Conservation (phyloP, 2,329 filamentous ascomycete genomes). For the Fusarium sp. region DNA sequence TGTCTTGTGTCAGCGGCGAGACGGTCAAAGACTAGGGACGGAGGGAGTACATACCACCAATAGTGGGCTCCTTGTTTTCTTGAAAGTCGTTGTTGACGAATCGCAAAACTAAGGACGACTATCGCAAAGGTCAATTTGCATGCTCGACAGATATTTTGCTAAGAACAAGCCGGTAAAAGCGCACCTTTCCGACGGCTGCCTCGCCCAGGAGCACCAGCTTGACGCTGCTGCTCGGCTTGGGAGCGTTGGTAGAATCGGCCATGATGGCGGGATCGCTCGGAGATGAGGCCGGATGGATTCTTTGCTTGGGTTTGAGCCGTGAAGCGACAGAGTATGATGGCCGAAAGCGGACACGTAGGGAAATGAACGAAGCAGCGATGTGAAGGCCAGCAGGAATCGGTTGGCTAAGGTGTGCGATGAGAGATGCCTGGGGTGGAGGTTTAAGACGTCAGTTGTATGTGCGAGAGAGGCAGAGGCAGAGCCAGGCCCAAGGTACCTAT, state of each 20-base stretch:
- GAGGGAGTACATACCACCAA: conserved; percentile 80
- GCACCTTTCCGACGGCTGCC: conserved; percentile 97
- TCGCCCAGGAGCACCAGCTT: conserved; percentile 98
- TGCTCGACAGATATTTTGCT: background rate
- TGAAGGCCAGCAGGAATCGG: conserved; percentile 14
- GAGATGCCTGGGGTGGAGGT: conserved; percentile 42
- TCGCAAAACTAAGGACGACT: conserved; percentile 97
- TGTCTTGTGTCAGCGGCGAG: conserved; percentile 29
- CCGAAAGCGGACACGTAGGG: conserved; percentile 21
- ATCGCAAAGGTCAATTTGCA: conserved; percentile 48
- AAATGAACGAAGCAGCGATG: background rate
- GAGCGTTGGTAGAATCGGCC: conserved; percentile 70
- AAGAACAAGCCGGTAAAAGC: conserved; percentile 27
- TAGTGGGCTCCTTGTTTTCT: conserved; percentile 99
- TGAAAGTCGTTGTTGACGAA: conserved; percentile 99
- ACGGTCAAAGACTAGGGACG: conserved; percentile 2
- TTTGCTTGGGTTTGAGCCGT: conserved; percentile 12
- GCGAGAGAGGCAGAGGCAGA: conserved; percentile 25
- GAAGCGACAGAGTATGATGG: conserved; percentile 13
- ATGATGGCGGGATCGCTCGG: conserved; percentile 49
- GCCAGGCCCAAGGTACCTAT: conserved; percentile 19
- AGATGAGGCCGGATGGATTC: conserved; percentile 25
- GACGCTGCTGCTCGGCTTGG: conserved; percentile 99
- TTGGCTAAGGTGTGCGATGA: conserved; percentile 15
- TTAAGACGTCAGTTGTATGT: conserved; percentile 41